Conservation (phyloP, 1,284 basidiomycete genomes). For the Phaffia rhodozyma region DNA sequence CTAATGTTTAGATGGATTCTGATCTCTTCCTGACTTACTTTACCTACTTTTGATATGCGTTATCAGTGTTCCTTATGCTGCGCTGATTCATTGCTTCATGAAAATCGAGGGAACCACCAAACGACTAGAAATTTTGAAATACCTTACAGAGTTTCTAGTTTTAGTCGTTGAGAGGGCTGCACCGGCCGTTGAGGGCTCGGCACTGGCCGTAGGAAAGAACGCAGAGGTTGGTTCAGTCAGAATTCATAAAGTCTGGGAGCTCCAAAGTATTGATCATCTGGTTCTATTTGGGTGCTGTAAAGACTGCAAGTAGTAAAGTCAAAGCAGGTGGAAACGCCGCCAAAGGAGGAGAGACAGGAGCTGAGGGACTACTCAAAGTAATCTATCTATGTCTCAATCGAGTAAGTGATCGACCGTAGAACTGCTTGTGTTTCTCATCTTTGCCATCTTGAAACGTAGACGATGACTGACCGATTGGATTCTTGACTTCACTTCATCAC, state of each 20-base stretch:
- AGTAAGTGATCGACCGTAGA: conserved; percentile 39
- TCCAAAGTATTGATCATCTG: no score
- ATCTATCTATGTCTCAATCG: conserved; percentile 97
- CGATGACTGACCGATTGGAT: no score
- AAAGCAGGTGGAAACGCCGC: neutral
- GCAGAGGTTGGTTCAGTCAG: no score
- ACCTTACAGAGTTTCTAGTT: conserved; percentile 76
- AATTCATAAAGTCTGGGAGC: no score
- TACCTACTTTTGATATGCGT: conserved; percentile 13
- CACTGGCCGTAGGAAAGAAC: neutral
- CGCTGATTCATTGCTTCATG: conserved; percentile 75
- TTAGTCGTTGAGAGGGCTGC: conserved; percentile 62
- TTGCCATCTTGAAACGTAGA: neutral
- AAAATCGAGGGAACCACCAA: conserved; percentile 93
- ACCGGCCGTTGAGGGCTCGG: conserved; percentile 25
- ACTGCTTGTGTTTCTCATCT: neutral
- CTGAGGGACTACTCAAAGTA: conserved; percentile 58
- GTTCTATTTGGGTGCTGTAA: neutral
- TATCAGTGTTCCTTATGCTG: conserved; percentile 78
- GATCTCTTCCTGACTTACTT: neutral
- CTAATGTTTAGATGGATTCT: neutral
- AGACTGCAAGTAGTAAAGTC: neutral
- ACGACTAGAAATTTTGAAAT: conserved; percentile 80
- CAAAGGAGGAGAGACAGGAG: conserved; percentile 42
- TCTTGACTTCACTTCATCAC: conserved; percentile 17